Evolutionary conservation across 2,329 filamentous ascomycete genomes (phyloP).

Genomic region (Diaporthe vexans): DNA sequence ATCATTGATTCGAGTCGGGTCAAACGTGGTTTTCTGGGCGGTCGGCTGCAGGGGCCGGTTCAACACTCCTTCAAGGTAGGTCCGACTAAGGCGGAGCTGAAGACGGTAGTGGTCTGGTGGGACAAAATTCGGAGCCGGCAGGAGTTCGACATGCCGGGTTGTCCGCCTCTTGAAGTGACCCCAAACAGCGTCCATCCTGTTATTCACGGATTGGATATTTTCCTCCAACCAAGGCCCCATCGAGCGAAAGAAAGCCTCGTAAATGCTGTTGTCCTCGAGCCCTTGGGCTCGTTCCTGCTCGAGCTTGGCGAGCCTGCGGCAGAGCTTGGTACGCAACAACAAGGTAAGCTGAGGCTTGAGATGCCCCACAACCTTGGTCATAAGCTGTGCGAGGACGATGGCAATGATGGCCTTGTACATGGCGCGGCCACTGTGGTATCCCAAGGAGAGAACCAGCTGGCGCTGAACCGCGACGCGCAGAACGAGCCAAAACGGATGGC

Average conservation of each 20-base stretch:
- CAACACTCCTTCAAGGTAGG: slow-evolving; percentile 48
- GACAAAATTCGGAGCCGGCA: slow-evolving; percentile 53
- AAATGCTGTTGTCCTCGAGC: slow-evolving; percentile 41
- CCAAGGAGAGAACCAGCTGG: slow-evolving; percentile 57
- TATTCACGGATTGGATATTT: slow-evolving; percentile 49
- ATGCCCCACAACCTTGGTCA: slow-evolving; percentile 53
- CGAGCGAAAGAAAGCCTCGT: slow-evolving; percentile 48
- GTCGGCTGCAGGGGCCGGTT: slow-evolving; percentile 10
- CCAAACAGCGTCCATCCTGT: slow-evolving; percentile 55
- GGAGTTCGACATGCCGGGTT: slow-evolving; percentile 53
- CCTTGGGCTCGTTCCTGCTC: slow-evolving; percentile 56
- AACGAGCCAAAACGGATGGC: slow-evolving; percentile 72
- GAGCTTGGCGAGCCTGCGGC: slow-evolving; percentile 69
- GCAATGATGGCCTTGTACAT: slow-evolving; percentile 72
- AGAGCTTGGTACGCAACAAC: slow-evolving; percentile 64
- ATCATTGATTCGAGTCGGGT: neutral
- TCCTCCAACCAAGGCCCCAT: slow-evolving; percentile 48
- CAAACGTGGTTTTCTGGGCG: neutral
- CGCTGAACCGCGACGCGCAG: slow-evolving; percentile 70
- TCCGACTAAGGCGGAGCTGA: slow-evolving; percentile 56
- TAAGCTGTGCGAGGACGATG: slow-evolving; percentile 59
- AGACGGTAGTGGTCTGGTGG: slow-evolving; percentile 51
- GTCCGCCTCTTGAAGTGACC: slow-evolving; percentile 53
- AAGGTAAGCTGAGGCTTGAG: slow-evolving; percentile 55
- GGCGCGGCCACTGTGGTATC: slow-evolving; percentile 57